A percentile compares a stretch with the other conserved stretches of the same genome.
Conservation (phyloP, 306 rosid species). For the Cucurbita moschata region DNA sequence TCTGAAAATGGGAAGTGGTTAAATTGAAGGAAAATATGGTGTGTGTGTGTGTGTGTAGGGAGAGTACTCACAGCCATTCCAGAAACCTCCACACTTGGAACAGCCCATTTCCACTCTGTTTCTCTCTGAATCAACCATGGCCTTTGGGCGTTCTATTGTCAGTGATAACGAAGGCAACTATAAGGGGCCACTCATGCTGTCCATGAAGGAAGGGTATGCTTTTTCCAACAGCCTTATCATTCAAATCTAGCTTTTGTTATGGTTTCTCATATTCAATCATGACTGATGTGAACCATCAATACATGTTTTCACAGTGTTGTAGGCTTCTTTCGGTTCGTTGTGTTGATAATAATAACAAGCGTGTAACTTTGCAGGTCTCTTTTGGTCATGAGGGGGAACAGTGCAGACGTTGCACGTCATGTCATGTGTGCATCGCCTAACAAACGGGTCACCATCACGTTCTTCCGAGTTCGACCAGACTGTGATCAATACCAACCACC, state of each 20-base stretch:
- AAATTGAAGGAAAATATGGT: background rate
- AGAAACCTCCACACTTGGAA: slow-evolving; percentile 96
- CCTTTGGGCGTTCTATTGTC: slow-evolving; percentile 72
- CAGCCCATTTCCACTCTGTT: slow-evolving; percentile 86
- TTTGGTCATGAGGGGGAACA: slow-evolving; percentile 93
- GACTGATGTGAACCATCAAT: background rate
- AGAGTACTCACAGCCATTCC: slow-evolving; percentile 93
- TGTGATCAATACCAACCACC: slow-evolving; percentile 54
- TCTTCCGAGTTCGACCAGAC: slow-evolving; percentile 65
- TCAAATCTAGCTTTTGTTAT: background rate
- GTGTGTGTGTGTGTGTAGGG: slow-evolving; percentile 29
- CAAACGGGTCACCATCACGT: slow-evolving; percentile 66
- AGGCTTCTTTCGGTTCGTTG: background rate
- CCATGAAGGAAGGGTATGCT: slow-evolving; percentile 73
- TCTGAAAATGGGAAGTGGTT: background rate
- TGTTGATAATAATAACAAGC: background rate
- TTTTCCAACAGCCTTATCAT: background rate
- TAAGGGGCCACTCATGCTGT: slow-evolving; percentile 87
- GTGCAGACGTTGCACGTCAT: slow-evolving; percentile 95
- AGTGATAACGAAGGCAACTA: slow-evolving; percentile 88
- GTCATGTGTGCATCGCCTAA: slow-evolving; percentile 81
- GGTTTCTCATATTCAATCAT: background rate
- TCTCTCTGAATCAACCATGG: slow-evolving; percentile 86
- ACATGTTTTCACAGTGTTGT: background rate
- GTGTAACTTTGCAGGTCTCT: slow-evolving; percentile 46